phyloP scores from a whole-genome alignment of 108 stramenopile genomes.

The Aurantiochytrium sp. region DNA sequence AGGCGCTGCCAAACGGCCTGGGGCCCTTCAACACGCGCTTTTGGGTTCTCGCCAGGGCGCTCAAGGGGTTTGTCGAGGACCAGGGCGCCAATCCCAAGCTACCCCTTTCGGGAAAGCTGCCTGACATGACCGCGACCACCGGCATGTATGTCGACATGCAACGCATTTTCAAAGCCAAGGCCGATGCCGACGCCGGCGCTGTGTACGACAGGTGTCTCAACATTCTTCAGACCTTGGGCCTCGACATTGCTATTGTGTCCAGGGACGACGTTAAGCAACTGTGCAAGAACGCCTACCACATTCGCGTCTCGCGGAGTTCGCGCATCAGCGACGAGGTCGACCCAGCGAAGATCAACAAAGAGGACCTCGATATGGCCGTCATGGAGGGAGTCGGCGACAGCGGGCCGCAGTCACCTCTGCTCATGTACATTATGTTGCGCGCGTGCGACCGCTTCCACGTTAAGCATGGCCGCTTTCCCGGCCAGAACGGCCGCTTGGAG shows the following conservation, averaged over 20 bases:
- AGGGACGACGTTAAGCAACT: neutral
- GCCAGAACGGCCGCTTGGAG: constrained; percentile 46
- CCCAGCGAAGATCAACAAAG: constrained; percentile 14
- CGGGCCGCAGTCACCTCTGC: constrained; percentile 57
- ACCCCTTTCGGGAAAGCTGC: constrained; percentile 77
- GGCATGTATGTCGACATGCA: constrained; percentile 73
- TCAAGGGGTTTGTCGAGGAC: neutral
- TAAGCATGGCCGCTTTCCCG: constrained; percentile 68
- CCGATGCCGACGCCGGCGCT: constrained; percentile 45
- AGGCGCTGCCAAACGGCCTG: neutral
- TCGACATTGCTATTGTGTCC: neutral
- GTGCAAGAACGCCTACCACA: constrained; percentile 13
- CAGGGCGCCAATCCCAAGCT: neutral
- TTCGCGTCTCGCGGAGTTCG: neutral
- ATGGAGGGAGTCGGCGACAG: constrained; percentile 20
- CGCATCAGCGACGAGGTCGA: neutral
- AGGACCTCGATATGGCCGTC: neutral
- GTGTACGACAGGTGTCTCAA: neutral
- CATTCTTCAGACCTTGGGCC: neutral
- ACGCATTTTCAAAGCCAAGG: constrained; percentile 65
- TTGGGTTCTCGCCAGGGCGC: constrained; percentile 34
- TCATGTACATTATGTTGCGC: constrained; percentile 76
- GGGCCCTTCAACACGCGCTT: neutral
- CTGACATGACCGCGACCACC: constrained; percentile 87
- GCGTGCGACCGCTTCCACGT: constrained; percentile 71